These are phyloP conservation scores for Cutaneotrichosporon daszewskae DNA, from an alignment of 1,284 basidiomycete genomes.

Conservation along the genomic window DNA sequence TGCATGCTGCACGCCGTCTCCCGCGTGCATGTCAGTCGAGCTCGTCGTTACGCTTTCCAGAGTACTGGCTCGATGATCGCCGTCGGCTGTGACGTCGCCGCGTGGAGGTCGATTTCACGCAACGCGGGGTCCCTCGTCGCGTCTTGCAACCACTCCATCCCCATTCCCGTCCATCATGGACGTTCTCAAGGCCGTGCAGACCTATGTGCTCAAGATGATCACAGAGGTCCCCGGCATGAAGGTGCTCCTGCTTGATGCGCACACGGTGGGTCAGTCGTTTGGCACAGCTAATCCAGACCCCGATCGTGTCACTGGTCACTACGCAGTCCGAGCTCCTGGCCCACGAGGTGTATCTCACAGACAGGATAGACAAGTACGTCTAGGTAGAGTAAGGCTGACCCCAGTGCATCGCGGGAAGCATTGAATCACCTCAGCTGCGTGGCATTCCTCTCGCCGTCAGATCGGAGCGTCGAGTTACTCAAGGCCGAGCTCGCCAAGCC, in stretches of 20 bases:
- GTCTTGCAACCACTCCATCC: background rate
- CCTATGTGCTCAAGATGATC: conserved; percentile 86
- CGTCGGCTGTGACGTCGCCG: conserved; percentile 3
- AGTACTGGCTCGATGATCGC: no score
- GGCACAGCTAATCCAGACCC: conserved; percentile 60
- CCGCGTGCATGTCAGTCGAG: no score
- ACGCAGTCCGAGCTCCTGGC: conserved; percentile 92
- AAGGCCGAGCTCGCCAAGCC: conserved; percentile 80
- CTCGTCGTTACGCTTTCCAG: no score
- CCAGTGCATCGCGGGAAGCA: conserved; percentile 63
- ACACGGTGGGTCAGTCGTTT: conserved; percentile 84
- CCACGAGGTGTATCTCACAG: conserved; percentile 96
- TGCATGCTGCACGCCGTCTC: no score
- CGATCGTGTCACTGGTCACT: conserved; percentile 88
- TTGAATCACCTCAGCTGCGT: conserved; percentile 97
- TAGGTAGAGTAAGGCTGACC: conserved; percentile 5
- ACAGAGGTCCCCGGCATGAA: conserved; percentile 87
- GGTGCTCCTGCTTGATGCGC: conserved; percentile 89
- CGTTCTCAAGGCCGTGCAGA: conserved; percentile 88
- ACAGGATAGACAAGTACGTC: conserved; percentile 80
- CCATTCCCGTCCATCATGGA: conserved; percentile 60
- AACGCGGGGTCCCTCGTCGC: background rate
- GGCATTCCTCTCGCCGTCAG: conserved; percentile 78
- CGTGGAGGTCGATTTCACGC: background rate
- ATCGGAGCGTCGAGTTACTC: conserved; percentile 73